Evolutionary conservation across 192 early-diverging fungal genomes (phyloP).

Genomic region (Podila horticola): DNA sequence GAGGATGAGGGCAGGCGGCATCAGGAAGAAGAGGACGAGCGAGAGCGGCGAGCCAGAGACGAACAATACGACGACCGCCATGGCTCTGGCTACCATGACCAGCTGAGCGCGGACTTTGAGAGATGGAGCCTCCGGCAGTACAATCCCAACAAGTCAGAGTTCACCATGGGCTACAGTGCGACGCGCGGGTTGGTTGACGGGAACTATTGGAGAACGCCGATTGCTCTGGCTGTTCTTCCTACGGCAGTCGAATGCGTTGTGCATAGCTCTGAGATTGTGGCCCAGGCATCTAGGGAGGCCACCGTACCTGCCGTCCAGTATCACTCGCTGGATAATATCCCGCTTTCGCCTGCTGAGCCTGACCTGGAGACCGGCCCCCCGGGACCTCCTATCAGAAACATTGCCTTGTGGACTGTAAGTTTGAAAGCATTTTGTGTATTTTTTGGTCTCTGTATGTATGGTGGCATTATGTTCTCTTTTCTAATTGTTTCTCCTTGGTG

Average conservation of each 20-base stretch:
- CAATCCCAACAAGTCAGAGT: not conserved
- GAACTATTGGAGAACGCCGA: not conserved
- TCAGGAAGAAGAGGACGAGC: not conserved
- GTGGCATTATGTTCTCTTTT: not conserved
- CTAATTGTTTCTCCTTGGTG: not conserved
- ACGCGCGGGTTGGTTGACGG: not conserved
- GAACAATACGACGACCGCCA: not conserved
- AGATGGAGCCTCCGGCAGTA: not conserved
- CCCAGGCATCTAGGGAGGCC: not conserved
- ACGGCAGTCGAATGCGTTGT: not conserved
- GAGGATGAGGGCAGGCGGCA: not conserved
- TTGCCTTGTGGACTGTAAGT: conserved; percentile 1
- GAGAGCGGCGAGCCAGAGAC: not conserved
- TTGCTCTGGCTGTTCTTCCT: not conserved
- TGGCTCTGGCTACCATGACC: not conserved
- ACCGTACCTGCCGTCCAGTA: not conserved
- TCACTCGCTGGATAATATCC: not conserved
- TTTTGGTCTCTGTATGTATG: no score
- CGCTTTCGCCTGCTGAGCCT: not conserved
- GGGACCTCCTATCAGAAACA: not conserved
- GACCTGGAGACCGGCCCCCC: not conserved
- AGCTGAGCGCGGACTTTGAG: not conserved
- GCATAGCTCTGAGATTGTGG: not conserved
- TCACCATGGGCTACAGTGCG: not conserved
- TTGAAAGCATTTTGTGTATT: not conserved